phyloP scores from a whole-genome alignment of 768 basidiomycete species.

The Floccularia luteovirens region DNA sequence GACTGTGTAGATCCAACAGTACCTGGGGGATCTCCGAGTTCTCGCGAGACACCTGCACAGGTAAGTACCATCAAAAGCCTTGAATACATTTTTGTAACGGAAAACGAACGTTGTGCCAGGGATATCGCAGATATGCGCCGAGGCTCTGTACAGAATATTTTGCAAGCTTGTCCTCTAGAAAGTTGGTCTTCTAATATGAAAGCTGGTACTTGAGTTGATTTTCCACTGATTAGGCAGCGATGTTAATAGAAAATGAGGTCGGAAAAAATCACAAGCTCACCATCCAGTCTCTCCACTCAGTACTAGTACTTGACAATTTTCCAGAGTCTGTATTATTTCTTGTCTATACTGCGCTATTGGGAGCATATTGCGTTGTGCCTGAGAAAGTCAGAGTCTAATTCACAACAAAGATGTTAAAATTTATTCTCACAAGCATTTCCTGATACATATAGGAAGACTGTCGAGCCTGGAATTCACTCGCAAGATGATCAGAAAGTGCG shows the following conservation, averaged over 20 bases:
- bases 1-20: conserved; percentile 71
- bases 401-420: not conserved
- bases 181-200: conserved; percentile 92
- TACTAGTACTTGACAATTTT: conserved; percentile 76
- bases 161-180: conserved; percentile 73
- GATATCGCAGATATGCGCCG: conserved; percentile 87
- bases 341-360: conserved; percentile 84
- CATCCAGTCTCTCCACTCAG: conserved; percentile 51
- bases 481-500: conserved; percentile 40
- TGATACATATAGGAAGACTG: conserved; percentile 64
- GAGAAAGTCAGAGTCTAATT: conserved; percentile 4
- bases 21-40: conserved; percentile 81
- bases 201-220: conserved; percentile 92
- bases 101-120: conserved; percentile 84
- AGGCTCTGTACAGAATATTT: conserved; percentile 91
- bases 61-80: too few species aligned
- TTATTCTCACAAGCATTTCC: conserved; percentile 72
- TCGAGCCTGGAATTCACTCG: conserved; percentile 51
- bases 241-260: not conserved
- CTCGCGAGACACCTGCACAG: conserved; percentile 68
- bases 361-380: conserved; percentile 70
- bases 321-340: conserved; percentile 62
- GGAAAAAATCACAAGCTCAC: conserved; percentile 14
- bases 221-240: conserved; percentile 53
- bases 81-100: too few species aligned